Evolutionary conservation across 257 asterid species (phyloP).

Genomic region (Primulina tabacum): DNA sequence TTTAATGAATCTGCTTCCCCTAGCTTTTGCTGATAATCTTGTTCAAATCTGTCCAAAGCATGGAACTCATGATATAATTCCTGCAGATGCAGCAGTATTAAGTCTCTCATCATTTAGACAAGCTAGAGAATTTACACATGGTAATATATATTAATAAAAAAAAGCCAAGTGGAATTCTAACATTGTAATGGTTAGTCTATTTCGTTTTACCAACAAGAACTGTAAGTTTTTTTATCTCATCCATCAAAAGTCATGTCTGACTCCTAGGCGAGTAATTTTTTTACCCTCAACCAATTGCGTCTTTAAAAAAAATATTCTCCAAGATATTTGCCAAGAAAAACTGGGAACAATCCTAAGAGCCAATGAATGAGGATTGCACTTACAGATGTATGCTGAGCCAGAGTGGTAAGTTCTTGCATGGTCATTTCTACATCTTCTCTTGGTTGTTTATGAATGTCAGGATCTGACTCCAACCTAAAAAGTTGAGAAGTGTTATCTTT

Average conservation of each 20-base stretch:
- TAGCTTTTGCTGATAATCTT: conserved; percentile 82
- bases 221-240: background rate
- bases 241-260: background rate
- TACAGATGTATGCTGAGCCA: conserved; percentile 95
- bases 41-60: conserved; percentile 87
- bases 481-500: conserved; percentile 18
- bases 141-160: conserved; percentile 11
- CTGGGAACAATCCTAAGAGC: conserved; percentile 13
- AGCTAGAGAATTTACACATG: conserved; percentile 12
- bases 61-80: conserved; percentile 94
- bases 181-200: background rate
- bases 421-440: conserved; percentile 79
- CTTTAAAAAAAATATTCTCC: background rate
- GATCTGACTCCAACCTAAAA: conserved; percentile 85
- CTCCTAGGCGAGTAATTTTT: background rate
- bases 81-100: conserved; percentile 44
- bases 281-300: background rate
- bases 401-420: conserved; percentile 76
- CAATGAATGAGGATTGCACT: conserved; percentile 31
- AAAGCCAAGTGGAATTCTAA: background rate
- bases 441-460: conserved; percentile 53
- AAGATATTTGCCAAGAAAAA: background rate
- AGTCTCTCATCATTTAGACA: conserved; percentile 20
- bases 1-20: conserved; percentile 88
- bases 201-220: background rate